A percentile compares a stretch with the other conserved stretches of the same genome.
Conservation (phyloP, 129 eudicot species). For the Flaveria linearis region DNA sequence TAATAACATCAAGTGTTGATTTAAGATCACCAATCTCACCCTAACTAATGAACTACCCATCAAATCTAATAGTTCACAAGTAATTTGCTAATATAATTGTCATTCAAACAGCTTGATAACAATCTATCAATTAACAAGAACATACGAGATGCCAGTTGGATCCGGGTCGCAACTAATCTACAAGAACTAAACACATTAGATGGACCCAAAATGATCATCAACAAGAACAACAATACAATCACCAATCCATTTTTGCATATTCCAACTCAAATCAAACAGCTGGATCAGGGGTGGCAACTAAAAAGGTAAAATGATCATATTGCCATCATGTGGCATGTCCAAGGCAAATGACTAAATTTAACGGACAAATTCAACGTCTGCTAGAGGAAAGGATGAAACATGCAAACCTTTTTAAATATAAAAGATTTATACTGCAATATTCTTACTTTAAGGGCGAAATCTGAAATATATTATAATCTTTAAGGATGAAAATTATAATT, state of each 20-base stretch:
- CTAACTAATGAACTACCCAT: neutral
- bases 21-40: neutral
- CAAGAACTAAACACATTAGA: constrained; percentile 15
- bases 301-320: no score
- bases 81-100: neutral
- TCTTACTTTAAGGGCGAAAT: no score
- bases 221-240: constrained; percentile 21
- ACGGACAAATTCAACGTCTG: no score
- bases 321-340: no score
- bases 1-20: neutral
- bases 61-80: constrained; percentile 17
- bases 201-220: constrained; percentile 5
- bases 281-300: neutral
- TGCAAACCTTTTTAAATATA: no score
- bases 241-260: constrained; percentile 27
- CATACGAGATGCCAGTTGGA: neutral
- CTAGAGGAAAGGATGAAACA: no score
- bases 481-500: no score
- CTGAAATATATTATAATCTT: no score
- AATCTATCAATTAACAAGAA: neutral
- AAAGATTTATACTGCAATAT: no score
- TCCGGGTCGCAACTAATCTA: constrained; percentile 13
- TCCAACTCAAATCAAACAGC: constrained; percentile 6
- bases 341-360: no score
- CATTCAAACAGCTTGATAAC: neutral